Evolutionary conservation across 2,329 filamentous ascomycete genomes (phyloP), one percentile per base, ranked within the genome.

Genomic region (Aschersonia sp.): DNA sequence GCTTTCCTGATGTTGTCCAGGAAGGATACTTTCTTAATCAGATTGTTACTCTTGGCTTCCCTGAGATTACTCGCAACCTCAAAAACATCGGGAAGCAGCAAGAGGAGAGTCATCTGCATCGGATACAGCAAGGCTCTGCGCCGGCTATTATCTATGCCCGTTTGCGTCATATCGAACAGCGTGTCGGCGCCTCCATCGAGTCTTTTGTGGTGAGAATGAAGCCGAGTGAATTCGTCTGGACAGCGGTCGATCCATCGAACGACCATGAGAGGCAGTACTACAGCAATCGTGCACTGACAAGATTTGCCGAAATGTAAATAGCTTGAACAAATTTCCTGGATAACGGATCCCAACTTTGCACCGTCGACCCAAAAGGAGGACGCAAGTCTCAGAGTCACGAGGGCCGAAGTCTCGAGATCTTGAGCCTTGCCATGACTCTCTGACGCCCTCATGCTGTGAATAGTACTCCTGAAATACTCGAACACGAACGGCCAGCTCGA

Each of bases 1-100:
- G 76, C 68, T 57, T 84, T 85, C 55, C 77, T 70, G 10, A 84
- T 60, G 42, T 70, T 70, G 50, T 84, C 80, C 12, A 85, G 65
- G 53, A 83, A 83, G 4, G 73, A 69, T 5, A 82, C 75, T 56
- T 82, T 83, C 62, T 84, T 85, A 12, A 73, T 68, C 60, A 83
- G 75, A 54, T 75, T 72, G 47, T 71, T 69, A 54, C 73, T 76
- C 58, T 81, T 83, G 32, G 72, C 72, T 52, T 83, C 79, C 49
- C 78, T 71, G 58, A 84, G 68, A 59, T 81, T 81, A 60, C 78
- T 81, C 30, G 79, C 80, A 35, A 83, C 78, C 60, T 83, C 78
- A 53, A 85, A 85, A 5, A 84, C 76, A 54, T 85, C 81, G 4
- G 81, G 81, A 7, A 83, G 64, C 7, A 85, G 67, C 50, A 84